These are phyloP conservation scores for Suhomyces guaymorum DNA, from an alignment of 1,139 yeast genomes.

Conservation along the genomic window DNA sequence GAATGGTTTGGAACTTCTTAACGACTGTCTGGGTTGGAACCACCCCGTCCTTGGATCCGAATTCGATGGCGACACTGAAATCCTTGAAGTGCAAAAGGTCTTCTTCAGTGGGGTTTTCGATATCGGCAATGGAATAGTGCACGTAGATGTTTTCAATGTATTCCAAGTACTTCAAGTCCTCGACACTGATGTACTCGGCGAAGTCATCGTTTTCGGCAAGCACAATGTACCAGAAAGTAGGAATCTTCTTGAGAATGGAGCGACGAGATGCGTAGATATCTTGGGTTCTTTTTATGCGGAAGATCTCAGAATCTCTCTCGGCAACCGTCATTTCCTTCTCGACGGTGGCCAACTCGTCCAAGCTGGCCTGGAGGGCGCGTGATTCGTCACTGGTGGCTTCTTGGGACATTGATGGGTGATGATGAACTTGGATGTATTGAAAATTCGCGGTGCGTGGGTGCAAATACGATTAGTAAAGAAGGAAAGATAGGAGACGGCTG, in stretches of 20 bases:
- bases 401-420: conserved; percentile 8
- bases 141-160: conserved; percentile 57
- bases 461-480: too few species aligned
- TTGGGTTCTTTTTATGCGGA: conserved; percentile 51
- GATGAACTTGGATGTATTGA: not conserved
- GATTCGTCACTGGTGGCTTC: conserved; percentile 7
- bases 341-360: conserved; percentile 49
- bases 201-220: conserved; percentile 76
- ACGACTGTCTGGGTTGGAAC: conserved; percentile 54
- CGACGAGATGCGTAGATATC: conserved; percentile 54
- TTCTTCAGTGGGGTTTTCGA: conserved; percentile 13
- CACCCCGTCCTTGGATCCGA: conserved; percentile 37
- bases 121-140: conserved; percentile 42
- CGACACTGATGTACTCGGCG: conserved; percentile 65
- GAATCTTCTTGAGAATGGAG: conserved; percentile 46
- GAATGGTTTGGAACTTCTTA: conserved; percentile 49
- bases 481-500: too few species aligned
- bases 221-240: conserved; percentile 76
- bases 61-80: conserved; percentile 58
- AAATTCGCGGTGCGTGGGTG: conserved; percentile 4
- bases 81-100: conserved; percentile 42
- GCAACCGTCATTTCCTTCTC: conserved; percentile 57
- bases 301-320: conserved; percentile 55
- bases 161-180: conserved; percentile 70
- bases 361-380: conserved; percentile 15